A percentile compares a stretch with the other conserved stretches of the same genome.
Conservation (phyloP, 2,329 filamentous ascomycete species). For the Neonectria neomacrospora region DNA sequence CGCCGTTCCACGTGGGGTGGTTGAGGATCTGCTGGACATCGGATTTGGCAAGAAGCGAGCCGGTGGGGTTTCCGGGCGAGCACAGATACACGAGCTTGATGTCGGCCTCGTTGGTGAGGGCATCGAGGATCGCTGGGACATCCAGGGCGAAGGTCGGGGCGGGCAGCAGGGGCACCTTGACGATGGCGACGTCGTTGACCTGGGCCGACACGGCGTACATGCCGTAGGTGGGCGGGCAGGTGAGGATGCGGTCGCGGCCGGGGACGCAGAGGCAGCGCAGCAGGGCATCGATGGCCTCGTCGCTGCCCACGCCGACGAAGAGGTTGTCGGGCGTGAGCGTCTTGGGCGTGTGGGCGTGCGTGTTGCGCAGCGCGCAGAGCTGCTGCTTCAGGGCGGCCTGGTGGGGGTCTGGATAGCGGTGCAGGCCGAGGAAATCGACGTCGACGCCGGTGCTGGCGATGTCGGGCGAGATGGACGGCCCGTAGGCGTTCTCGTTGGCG, state of each 20-base stretch:
- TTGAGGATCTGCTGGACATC: constrained; percentile 79
- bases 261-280: constrained; percentile 93
- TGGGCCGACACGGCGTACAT: constrained; percentile 97
- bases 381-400: constrained; percentile 86
- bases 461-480: constrained; percentile 74
- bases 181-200: constrained; percentile 89
- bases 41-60: constrained; percentile 77
- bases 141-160: constrained; percentile 80
- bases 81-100: constrained; percentile 95
- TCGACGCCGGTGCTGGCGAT: constrained; percentile 52
- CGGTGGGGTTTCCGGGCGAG: constrained; percentile 95
- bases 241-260: constrained; percentile 88
- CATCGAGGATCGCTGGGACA: constrained; percentile 72
- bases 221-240: constrained; percentile 96
- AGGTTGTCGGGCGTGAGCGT: constrained; percentile 82
- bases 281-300: constrained; percentile 96
- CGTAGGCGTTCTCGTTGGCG: constrained; percentile 97
- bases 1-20: constrained; percentile 93
- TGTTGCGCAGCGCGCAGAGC: constrained; percentile 89
- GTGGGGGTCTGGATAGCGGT: constrained; percentile 97
- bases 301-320: constrained; percentile 94
- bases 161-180: constrained; percentile 83
- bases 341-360: constrained; percentile 80
- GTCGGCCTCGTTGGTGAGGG: constrained; percentile 66
- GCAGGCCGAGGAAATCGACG: constrained; percentile 81